phyloP scores from a whole-genome alignment of 2,329 filamentous ascomycete genomes.

The Biscogniauxia mediterranea region DNA sequence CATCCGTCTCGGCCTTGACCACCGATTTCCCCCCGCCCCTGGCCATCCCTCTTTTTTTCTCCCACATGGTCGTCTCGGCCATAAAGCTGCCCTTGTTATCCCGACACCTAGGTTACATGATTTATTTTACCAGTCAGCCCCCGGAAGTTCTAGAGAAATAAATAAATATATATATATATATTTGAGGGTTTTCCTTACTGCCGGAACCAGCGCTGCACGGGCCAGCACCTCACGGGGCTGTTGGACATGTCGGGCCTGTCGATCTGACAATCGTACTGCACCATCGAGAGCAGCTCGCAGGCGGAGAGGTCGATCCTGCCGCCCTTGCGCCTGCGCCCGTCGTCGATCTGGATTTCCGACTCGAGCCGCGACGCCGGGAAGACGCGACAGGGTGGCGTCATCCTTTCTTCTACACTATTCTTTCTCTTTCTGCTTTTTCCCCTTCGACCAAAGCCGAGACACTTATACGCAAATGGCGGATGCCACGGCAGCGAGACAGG shows the following conservation, averaged over 20 bases:
- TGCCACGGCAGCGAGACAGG: constrained; percentile 37
- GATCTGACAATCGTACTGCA: constrained; percentile 61
- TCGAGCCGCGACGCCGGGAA: constrained; percentile 54
- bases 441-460: not conserved
- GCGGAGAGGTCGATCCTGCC: constrained; percentile 48
- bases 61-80: constrained; percentile 65
- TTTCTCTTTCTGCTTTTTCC: constrained; percentile 1
- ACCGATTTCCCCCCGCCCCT: too few relatives aligned
- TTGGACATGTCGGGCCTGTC: constrained; percentile 44
- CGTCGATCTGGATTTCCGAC: constrained; percentile 46
- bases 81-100: constrained; percentile 57
- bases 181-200: constrained; percentile 41
- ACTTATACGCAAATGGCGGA: constrained; percentile 25
- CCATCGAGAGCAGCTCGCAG: constrained; percentile 57
- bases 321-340: constrained; percentile 54
- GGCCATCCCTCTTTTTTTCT: constrained; percentile 35
- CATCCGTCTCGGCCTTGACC: constrained; percentile 1
- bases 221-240: constrained; percentile 53
- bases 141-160: too few relatives aligned
- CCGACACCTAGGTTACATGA: constrained; percentile 45
- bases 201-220: constrained; percentile 59
- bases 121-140: too few relatives aligned
- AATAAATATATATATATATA: too few relatives aligned
- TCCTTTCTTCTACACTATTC: constrained; percentile 30
- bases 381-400: constrained; percentile 58